phyloP scores from a whole-genome alignment of 192 early-diverging fungal genomes.

The Tieghemiomyces parasiticus region DNA sequence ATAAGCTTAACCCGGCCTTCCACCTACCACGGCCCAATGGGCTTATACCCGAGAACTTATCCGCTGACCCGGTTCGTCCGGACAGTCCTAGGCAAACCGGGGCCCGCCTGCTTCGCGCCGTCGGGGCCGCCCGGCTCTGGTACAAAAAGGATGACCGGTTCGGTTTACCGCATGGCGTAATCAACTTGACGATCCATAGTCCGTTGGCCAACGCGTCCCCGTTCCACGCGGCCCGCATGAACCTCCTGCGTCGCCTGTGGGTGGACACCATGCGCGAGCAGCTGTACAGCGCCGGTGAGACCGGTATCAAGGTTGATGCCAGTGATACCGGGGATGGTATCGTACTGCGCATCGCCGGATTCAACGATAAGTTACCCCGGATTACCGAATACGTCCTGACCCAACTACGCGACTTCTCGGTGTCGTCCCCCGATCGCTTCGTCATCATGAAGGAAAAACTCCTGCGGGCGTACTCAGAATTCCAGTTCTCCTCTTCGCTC shows the following conservation, averaged over 20 bases:
- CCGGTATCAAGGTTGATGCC: conserved; percentile 66
- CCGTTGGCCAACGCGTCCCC: conserved; percentile 66
- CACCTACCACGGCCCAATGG: conserved; percentile 59
- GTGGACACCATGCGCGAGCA: conserved; percentile 75
- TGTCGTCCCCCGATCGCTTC: conserved; percentile 61
- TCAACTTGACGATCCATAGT: conserved; percentile 53
- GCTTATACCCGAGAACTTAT: conserved; percentile 77
- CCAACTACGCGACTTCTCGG: conserved; percentile 42
- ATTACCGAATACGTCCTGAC: conserved; percentile 55
- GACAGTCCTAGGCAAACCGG: conserved; percentile 11
- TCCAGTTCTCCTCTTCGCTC: conserved; percentile 58
- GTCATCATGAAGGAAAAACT: conserved; percentile 65
- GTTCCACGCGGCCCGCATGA: conserved; percentile 44
- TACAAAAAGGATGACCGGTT: conserved; percentile 91
- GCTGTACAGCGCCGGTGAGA: conserved; percentile 80
- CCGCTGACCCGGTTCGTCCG: conserved; percentile 32
- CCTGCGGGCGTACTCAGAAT: conserved; percentile 59
- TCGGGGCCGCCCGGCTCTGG: conserved; percentile 56
- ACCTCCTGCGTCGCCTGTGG: conserved; percentile 61
- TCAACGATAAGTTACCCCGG: conserved; percentile 70
- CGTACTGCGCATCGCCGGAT: conserved; percentile 57
- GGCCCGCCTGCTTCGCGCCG: conserved; percentile 18
- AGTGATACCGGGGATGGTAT: conserved; percentile 57
- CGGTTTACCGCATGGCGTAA: conserved; percentile 73
- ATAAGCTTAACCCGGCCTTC: conserved; percentile 33